A percentile compares a stretch with the other conserved stretches of the same genome.
Conservation (phyloP, 192 early-diverging fungal species). For the Backusella westeae region DNA sequence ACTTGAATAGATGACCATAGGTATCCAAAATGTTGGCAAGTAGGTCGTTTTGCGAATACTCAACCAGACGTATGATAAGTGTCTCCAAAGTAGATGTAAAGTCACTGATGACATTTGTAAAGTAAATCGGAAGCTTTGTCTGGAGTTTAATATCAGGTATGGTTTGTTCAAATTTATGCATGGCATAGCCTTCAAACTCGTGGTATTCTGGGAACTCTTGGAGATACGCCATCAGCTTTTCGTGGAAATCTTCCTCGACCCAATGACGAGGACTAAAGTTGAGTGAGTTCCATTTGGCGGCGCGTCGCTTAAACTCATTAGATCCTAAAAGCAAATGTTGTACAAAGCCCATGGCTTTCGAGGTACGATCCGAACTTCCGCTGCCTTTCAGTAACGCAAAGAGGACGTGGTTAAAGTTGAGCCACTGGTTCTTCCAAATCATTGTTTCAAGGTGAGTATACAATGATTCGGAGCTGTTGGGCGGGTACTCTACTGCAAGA, state of each 20-base stretch:
- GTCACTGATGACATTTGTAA: slow-evolving; percentile 65
- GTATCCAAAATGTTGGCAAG: slow-evolving; percentile 60
- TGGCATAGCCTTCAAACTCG: slow-evolving; percentile 68
- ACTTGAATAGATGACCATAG: slow-evolving; percentile 59
- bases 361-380: slow-evolving; percentile 45
- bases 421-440: slow-evolving; percentile 68
- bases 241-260: slow-evolving; percentile 67
- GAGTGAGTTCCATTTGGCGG: slow-evolving; percentile 62
- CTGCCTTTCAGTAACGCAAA: slow-evolving; percentile 66
- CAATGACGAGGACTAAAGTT: slow-evolving; percentile 66
- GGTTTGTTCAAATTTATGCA: slow-evolving; percentile 32
- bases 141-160: slow-evolving; percentile 58
- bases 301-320: slow-evolving; percentile 45
- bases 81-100: slow-evolving; percentile 66
- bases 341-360: slow-evolving; percentile 47
- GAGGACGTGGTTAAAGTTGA: slow-evolving; percentile 68
- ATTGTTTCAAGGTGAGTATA: slow-evolving; percentile 58
- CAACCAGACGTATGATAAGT: slow-evolving; percentile 65
- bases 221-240: slow-evolving; percentile 61
- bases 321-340: slow-evolving; percentile 55
- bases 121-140: slow-evolving; percentile 65
- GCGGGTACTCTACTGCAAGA: slow-evolving; percentile 35
- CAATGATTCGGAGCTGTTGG: slow-evolving; percentile 10
- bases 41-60: slow-evolving; percentile 56
- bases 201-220: slow-evolving; percentile 70